A percentile compares a stretch with the other conserved stretches of the same genome.
Conservation (phyloP, 306 rosid species). For the Lupinus albus region DNA sequence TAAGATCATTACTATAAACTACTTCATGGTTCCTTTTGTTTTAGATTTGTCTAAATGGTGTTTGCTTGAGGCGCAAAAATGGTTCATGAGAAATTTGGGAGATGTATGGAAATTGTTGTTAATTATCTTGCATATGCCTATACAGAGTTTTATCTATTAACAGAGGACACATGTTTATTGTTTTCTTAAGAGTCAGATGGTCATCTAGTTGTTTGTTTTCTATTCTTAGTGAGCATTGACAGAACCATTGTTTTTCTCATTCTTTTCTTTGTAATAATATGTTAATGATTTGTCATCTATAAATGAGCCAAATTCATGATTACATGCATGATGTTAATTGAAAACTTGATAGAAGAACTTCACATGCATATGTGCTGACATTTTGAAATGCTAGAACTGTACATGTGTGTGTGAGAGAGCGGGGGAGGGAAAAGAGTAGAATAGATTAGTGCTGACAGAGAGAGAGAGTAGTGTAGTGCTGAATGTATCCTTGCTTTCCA, state of each 20-base stretch:
- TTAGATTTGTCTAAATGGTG: conserved; percentile 8
- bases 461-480: background rate
- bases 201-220: conserved; percentile 29
- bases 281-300: conserved; percentile 8
- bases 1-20: conserved; percentile 25
- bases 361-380: conserved; percentile 1
- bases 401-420: too few relatives aligned
- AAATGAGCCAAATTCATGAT: conserved; percentile 13
- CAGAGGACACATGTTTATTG: background rate
- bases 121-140: conserved; percentile 4
- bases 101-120: conserved; percentile 24
- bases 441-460: too few relatives aligned
- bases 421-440: background rate
- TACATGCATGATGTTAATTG: conserved; percentile 17
- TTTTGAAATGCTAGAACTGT: conserved; percentile 15
- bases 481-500: conserved; percentile 6
- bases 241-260: conserved; percentile 24
- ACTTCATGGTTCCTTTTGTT: conserved; percentile 20
- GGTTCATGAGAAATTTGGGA: conserved; percentile 13
- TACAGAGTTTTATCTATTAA: conserved; percentile 15
- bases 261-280: conserved; percentile 2
- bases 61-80: conserved; percentile 17
- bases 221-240: conserved; percentile 20
- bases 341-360: conserved; percentile 7
- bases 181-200: conserved; percentile 22